Percentiles rank a stretch among this genome's conserved stretches.
These are phyloP conservation scores for Rhodosporidiobolus sp. DNA, from an alignment of 768 basidiomycete genomes.

Conservation along the genomic window DNA sequence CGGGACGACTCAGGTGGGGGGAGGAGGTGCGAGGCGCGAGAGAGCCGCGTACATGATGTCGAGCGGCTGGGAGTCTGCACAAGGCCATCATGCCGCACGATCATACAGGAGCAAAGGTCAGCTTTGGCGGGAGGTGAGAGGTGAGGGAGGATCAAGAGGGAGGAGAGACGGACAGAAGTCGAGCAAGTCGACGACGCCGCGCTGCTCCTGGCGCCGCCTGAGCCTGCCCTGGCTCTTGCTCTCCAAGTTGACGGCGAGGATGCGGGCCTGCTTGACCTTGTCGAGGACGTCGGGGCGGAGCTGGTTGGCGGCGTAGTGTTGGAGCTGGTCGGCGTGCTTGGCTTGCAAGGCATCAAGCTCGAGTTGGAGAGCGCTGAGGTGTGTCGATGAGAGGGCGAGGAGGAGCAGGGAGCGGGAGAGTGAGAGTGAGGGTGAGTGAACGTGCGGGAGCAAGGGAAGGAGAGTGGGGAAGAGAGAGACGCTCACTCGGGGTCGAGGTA, in stretches of 20 bases:
- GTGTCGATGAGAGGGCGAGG: too few species aligned
- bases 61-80: background rate
- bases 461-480: too few species aligned
- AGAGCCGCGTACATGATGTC: constrained; percentile 5
- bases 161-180: constrained; percentile 6
- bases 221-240: background rate
- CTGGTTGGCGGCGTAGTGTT: background rate
- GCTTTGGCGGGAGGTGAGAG: too few species aligned
- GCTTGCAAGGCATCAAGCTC: too few species aligned
- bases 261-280: background rate
- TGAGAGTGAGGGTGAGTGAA: too few species aligned
- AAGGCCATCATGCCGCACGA: background rate
- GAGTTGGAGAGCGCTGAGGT: too few species aligned
- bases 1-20: background rate
- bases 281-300: background rate
- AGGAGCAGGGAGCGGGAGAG: too few species aligned
- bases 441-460: too few species aligned
- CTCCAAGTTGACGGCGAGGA: background rate
- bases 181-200: constrained; percentile 1
- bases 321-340: background rate
- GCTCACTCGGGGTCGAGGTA: too few species aligned
- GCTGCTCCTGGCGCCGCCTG: background rate
- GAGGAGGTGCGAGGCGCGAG: background rate
- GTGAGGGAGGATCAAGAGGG: too few species aligned
- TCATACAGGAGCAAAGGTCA: too few species aligned